A percentile compares a stretch with the other conserved stretches of the same genome.
Evolutionary conservation across 495 filamentous ascomycete species (phyloP).

Genomic region (Hapsidospora chrysogenum): DNA sequence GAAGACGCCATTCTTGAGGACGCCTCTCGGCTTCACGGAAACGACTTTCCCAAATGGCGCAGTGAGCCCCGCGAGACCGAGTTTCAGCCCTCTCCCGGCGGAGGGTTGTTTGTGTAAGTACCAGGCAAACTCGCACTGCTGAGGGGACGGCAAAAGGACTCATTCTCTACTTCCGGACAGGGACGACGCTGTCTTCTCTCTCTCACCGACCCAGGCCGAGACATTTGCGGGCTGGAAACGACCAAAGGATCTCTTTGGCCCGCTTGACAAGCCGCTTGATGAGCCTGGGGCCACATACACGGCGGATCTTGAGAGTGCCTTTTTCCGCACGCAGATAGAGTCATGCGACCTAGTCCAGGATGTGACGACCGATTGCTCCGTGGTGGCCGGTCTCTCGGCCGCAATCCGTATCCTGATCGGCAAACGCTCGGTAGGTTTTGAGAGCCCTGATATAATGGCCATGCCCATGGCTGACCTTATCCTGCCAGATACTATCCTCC

Average conservation of each 20-base stretch:
- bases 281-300: constrained; percentile 27
- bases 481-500: constrained; percentile 42
- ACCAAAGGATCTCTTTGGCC: constrained; percentile 35
- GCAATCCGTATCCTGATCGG: constrained; percentile 28
- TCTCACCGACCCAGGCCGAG: constrained; percentile 53
- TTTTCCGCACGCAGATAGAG: no score
- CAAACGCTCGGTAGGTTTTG: constrained; percentile 1
- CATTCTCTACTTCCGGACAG: constrained; percentile 22
- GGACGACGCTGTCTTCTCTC: constrained; percentile 44
- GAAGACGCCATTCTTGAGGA: constrained; percentile 69
- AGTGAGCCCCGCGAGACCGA: constrained; percentile 32
- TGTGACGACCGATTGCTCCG: constrained; percentile 85
- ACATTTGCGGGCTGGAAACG: constrained; percentile 74
- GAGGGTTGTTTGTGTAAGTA: no score
- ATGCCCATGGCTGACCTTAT: no score
- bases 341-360: constrained; percentile 77
- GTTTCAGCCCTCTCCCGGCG: constrained; percentile 37
- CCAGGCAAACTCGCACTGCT: no score
- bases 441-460: no score
- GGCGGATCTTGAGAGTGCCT: no score
- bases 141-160: no score
- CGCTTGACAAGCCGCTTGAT: constrained; percentile 30
- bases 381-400: constrained; percentile 89
- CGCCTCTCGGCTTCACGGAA: constrained; percentile 62
- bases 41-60: constrained; percentile 70